phyloP scores from a whole-genome alignment of 495 filamentous ascomycete species.

The Poronia punctata region DNA sequence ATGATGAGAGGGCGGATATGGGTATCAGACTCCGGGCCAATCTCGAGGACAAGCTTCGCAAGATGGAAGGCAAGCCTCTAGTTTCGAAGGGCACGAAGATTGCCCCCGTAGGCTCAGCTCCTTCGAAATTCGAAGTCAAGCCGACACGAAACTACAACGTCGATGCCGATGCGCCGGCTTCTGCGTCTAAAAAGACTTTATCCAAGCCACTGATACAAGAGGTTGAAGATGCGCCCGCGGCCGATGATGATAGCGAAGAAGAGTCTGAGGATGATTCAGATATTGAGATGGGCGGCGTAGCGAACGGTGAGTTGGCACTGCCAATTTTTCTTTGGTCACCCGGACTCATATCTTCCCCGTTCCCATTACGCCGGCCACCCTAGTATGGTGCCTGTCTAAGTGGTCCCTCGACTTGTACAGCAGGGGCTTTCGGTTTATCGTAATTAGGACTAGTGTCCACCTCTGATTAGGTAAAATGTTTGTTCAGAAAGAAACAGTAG shows the following conservation, averaged over 20 bases:
- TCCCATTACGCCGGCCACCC: too few relatives aligned
- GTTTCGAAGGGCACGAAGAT: conserved; percentile 67
- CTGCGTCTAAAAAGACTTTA: conserved; percentile 56
- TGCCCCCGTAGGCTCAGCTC: conserved; percentile 59
- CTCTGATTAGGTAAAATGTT: neutral
- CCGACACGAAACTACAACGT: conserved; percentile 93
- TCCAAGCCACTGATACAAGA: conserved; percentile 49
- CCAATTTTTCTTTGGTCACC: too few relatives aligned
- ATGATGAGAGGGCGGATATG: conserved; percentile 75
- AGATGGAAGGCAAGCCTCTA: conserved; percentile 86
- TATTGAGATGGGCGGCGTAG: conserved; percentile 19
- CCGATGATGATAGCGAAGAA: conserved; percentile 21
- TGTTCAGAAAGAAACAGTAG: conserved; percentile 17
- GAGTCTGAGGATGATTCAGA: conserved; percentile 24
- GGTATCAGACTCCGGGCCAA: conserved; percentile 67
- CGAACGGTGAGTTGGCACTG: conserved; percentile 23
- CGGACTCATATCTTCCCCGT: too few relatives aligned
- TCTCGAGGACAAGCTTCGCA: conserved; percentile 79
- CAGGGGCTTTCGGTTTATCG: too few relatives aligned
- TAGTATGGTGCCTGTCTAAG: too few relatives aligned
- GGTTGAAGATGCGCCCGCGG: conserved; percentile 46
- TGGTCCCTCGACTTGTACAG: too few relatives aligned
- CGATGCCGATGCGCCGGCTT: conserved; percentile 79
- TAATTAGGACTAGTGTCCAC: conserved; percentile 1
- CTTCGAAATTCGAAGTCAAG: conserved; percentile 84